Percentiles rank a stretch among this genome's conserved stretches.
Evolutionary conservation across 2,329 filamentous ascomycete genomes (phyloP).

Genomic region (Aureobasidium lini): DNA sequence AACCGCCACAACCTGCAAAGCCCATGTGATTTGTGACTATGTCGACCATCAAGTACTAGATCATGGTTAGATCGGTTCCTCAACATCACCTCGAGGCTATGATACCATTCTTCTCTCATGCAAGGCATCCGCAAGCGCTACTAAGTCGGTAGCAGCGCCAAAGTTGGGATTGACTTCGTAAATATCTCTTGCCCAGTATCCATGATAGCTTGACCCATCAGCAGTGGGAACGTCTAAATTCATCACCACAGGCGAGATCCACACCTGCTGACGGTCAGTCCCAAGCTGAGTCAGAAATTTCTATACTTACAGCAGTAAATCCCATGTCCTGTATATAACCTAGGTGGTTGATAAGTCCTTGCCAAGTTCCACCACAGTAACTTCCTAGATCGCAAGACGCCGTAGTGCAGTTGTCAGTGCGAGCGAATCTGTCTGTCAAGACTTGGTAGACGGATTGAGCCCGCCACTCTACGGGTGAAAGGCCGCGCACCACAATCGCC

Average conservation of each 20-base stretch:
- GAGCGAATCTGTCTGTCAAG: conserved; percentile 36
- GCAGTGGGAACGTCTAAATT: conserved; percentile 29
- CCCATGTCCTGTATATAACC: conserved; percentile 58
- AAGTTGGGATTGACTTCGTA: conserved; percentile 34
- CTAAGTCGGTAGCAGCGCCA: conserved; percentile 31
- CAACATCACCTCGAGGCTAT: too few species aligned
- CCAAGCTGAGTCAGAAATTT: not conserved
- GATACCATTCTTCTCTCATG: conserved; percentile 31
- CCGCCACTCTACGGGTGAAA: conserved; percentile 30
- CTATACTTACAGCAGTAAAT: conserved; percentile 45
- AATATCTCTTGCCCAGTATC: conserved; percentile 48
- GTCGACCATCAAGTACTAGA: conserved; percentile 34
- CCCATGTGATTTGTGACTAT: conserved; percentile 33
- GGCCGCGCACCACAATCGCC: not conserved
- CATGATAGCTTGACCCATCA: conserved; percentile 43
- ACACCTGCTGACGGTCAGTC: conserved; percentile 23
- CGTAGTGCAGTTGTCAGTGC: conserved; percentile 32
- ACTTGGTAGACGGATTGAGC: conserved; percentile 36
- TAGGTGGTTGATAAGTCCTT: conserved; percentile 50
- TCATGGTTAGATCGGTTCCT: too few species aligned
- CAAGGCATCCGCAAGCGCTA: conserved; percentile 27
- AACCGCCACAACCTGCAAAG: conserved; percentile 23
- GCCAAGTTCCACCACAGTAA: conserved; percentile 58
- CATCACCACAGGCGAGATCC: conserved; percentile 50
- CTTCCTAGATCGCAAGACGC: conserved; percentile 25